These are phyloP conservation scores for Adansonia grandidieri DNA, from an alignment of 441 rosid genomes.

Conservation along the genomic window DNA sequence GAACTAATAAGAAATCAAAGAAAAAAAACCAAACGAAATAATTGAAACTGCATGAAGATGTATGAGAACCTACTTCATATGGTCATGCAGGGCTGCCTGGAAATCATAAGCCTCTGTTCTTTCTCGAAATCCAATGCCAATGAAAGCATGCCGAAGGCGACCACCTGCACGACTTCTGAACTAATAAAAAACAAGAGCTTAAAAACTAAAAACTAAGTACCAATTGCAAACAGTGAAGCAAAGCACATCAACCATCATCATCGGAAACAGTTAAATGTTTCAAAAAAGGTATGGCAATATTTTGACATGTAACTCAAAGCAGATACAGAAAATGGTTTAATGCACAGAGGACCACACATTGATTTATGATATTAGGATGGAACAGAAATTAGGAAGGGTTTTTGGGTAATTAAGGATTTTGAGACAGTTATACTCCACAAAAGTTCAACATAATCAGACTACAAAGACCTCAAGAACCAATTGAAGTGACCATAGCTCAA, in stretches of 20 bases:
- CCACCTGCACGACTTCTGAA: conserved; percentile 60
- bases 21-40: conserved; percentile 5
- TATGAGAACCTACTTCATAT: conserved; percentile 67
- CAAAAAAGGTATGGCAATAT: neutral
- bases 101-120: conserved; percentile 97
- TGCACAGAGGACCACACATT: neutral
- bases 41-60: conserved; percentile 16
- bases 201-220: neutral
- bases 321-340: neutral
- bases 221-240: neutral
- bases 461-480: neutral
- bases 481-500: neutral
- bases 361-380: neutral
- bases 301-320: conserved; percentile 3
- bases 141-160: conserved; percentile 89
- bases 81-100: conserved; percentile 97
- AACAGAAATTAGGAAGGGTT: conserved; percentile 8
- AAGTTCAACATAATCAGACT: conserved; percentile 1
- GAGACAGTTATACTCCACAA: neutral
- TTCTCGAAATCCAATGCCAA: conserved; percentile 96
- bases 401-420: neutral
- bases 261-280: neutral
- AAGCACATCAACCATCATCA: conserved; percentile 13
- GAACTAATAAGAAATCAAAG: neutral
- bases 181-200: conserved; percentile 12